phyloP scores from a whole-genome alignment of 2,329 filamentous ascomycete genomes.

The Nemania sp. region DNA sequence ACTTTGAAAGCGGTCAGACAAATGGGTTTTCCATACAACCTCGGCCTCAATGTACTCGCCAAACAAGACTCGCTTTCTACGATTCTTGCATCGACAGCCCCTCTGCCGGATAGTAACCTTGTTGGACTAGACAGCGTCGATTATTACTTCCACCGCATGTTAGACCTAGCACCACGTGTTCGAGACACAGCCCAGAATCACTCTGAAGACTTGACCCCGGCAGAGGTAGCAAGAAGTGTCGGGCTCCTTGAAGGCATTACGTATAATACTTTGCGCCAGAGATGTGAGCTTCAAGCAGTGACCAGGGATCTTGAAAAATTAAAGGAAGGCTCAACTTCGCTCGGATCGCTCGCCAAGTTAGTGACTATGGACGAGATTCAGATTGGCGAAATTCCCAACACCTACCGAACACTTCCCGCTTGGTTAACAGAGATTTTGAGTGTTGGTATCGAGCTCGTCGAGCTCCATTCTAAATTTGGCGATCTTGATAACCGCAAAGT shows the following conservation, averaged over 20 bases:
- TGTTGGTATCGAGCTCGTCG: constrained; percentile 63
- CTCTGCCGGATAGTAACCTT: constrained; percentile 42
- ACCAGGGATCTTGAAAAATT: constrained; percentile 46
- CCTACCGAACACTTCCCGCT: constrained; percentile 39
- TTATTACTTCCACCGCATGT: constrained; percentile 75
- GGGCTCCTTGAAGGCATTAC: constrained; percentile 88
- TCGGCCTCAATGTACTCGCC: constrained; percentile 71
- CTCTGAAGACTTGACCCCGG: constrained; percentile 80
- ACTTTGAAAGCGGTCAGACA: constrained; percentile 78
- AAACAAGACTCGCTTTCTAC: constrained; percentile 72
- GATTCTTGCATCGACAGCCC: constrained; percentile 64
- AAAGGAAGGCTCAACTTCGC: constrained; percentile 41
- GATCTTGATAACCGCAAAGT: constrained; percentile 51
- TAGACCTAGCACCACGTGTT: constrained; percentile 72
- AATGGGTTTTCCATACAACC: constrained; percentile 88
- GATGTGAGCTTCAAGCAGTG: constrained; percentile 50
- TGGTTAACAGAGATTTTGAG: constrained; percentile 75
- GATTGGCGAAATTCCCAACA: constrained; percentile 23
- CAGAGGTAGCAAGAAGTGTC: constrained; percentile 77
- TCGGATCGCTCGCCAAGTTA: constrained; percentile 41
- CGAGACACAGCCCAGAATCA: constrained; percentile 72
- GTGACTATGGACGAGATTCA: constrained; percentile 29
- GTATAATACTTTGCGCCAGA: constrained; percentile 64
- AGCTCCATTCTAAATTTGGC: constrained; percentile 69
- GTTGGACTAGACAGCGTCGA: constrained; percentile 54